Evolutionary conservation across 169 alveolate species (phyloP), one percentile per base, ranked within the genome.

Genomic region (Cryptosporidium meleagridis): DNA sequence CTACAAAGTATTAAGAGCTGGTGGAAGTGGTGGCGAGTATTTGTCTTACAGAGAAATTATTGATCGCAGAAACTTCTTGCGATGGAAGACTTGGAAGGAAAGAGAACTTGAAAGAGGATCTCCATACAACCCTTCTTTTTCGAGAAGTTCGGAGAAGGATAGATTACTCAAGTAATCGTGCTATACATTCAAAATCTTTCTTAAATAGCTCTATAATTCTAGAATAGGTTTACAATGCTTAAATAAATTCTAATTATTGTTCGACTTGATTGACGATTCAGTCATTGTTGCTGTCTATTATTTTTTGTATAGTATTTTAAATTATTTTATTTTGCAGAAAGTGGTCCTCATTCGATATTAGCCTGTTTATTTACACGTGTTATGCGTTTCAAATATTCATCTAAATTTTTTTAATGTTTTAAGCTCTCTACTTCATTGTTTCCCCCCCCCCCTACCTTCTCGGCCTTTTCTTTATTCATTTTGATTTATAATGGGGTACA

Each of bases 41-140:
- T 45, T 80, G 18, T 80, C 89, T 23, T 80, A 80, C 75, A 80
- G 89, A 62, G 89, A 80, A 33, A 80, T 80, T 21, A 80, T 80
- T 62, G 89, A 80, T 39, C 73, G 75, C 2, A 51, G 89, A 31
- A 80, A 80, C 9, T 80, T 80, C 67, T 33, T 80, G 21, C 73
- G 89, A 4, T 80, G 89, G 89, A 80, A 65, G 89, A 62, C 89
- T 5, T 80, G 89, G 89, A 80, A 80, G 12, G 89, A 80, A 41
- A 80, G 89, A 58, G 89, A 80, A 26, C 89, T 80, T 62, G 89
- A 80, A 55, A 55, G 89, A 62, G 89, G 89, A 1, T 45, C 75
- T 31, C 70, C 86, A 12, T 73, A 55, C 58, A 73, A 73, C 37
- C 68, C 68, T 33, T 73, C 86, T 35, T 73, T 55, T 31, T 73